Evolutionary conservation across 1,139 yeast species (phyloP), one percentile per base, ranked within the genome.

Genomic region (Meyerozyma carpophila): DNA sequence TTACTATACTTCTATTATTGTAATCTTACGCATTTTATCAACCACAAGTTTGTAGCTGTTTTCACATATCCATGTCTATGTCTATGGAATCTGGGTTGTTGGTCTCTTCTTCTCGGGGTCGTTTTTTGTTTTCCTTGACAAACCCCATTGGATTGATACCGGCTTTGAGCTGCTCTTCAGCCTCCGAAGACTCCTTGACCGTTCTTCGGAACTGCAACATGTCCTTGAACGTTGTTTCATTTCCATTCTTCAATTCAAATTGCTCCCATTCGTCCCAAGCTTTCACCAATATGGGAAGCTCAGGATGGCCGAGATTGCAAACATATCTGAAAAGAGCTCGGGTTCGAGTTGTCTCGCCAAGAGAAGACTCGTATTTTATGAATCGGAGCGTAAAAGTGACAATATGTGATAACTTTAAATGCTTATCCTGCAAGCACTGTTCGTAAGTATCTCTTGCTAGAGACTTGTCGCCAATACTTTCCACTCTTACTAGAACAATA

Each of bases 221-320:
- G 13, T 82, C 84, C 53, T 85, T 89, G 61, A 78, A 89, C 0
- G 86, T 78, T 2, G 70, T 73, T 54, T 86, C 95, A 48, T 76
- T 68, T 2, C 97, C 97, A 58, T 78, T 55, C 16, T 76, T 70
- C 34, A 87, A 59, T 57, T 90, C 97, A 60, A 89, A 88, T 10
- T 68, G 61, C 46, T 82, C 84, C 95, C 96, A 90, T 37, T 64
- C 62, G 1, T 63, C 61, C 91, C 91, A 84, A 8, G 77, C 59
- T 5, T 59, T 61, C 50, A 61, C 55, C 21, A 45, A 52, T 39
- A 49, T 62, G 5, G 47, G 48, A 20, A 52, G 45, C 4, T 45
- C 46, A 0, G 66, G 62, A 38, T 56, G 54, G 3, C 56, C 49
- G 26, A 64, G 51, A 10, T 53, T 47, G 5, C 60, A 40, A 65